Evolutionary conservation across 2,329 filamentous ascomycete genomes (phyloP), one percentile per base, ranked within the genome.

Genomic region (Fusarium sp.): DNA sequence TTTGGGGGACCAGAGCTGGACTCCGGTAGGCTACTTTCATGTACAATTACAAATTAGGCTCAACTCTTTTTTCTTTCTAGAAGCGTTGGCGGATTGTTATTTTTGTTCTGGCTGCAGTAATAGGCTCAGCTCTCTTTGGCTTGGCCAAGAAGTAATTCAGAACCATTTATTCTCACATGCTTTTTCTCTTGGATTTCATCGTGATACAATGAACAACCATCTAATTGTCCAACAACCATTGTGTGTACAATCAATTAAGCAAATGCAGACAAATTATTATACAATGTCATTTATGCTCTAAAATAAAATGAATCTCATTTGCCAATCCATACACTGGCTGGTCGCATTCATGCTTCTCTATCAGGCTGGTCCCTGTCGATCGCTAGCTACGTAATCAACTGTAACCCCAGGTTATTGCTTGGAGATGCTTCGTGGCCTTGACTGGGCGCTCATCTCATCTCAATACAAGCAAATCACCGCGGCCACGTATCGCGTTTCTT

Each of bases 371-470:
- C 62, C 66, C 66, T 69, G 66, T 28, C 64, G 67, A 70, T 71
- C 68, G 54, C 62, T 64, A 31, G 45, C 37, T 43, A 70, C 67
- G 68, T 70, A 70, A 70, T 71, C 52, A 67, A 57, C 46, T 51
- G 19, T 26, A 26, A 53, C 58, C 55, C 59, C 52, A 37, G 34
- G 48, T 25, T 48, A 58, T 51, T 48, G 19, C 53, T 43, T 70
- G n/a, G 42, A 66, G 61, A 70, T 70, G 62, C 64, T 68, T 66
- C 69, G 68, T 66, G 68, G 69, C 69, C 69, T 69, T 66, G 54
- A 50, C 53, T 18, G n/a, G 49, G 49, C 30, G 48, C 34, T 52
- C 49, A 18, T 42, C 49, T 52, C 49, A 41, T 42, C 49, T 42
- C 49, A 41, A 14, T 39, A 34, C 37, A 41, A 41, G 30, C 53